Percentiles rank a stretch among this genome's conserved stretches.
Conservation (phyloP, 2,329 filamentous ascomycete species). For the Sphaerulina musiva region DNA sequence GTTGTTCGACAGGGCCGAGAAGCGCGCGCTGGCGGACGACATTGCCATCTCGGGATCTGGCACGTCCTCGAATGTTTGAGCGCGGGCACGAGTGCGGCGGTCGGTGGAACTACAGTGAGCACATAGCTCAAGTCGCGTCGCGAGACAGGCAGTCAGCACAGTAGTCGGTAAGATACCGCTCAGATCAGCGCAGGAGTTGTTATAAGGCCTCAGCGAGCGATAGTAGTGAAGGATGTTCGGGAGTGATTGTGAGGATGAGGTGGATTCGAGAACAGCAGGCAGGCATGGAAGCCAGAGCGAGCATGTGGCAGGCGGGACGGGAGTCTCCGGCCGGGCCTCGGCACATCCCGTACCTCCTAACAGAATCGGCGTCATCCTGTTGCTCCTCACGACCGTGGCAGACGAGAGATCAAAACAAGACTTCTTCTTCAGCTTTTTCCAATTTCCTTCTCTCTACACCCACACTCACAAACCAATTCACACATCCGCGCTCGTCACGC, state of each 20-base stretch:
- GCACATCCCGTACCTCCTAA: no score
- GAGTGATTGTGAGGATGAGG: background rate
- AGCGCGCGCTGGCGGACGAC: conserved; percentile 22
- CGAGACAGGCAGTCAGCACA: background rate
- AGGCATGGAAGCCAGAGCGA: no score
- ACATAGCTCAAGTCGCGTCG: conserved; percentile 4
- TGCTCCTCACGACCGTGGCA: background rate
- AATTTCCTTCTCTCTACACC: conserved; percentile 21
- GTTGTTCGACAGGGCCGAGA: conserved; percentile 48
- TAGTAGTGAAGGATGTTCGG: background rate
- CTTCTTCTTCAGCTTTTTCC: background rate
- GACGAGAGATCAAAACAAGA: conserved; percentile 6
- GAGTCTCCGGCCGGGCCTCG: no score
- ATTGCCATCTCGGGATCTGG: conserved; percentile 17
- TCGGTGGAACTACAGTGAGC: conserved; percentile 4
- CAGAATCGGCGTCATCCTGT: background rate
- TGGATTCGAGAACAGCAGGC: background rate
- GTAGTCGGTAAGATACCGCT: background rate
- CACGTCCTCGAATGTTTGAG: background rate
- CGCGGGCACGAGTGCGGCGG: background rate
- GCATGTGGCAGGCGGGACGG: no score
- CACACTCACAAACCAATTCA: conserved; percentile 22
- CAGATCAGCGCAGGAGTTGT: background rate
- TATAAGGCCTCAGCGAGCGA: background rate
- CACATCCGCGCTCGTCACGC: conserved; percentile 15